Evolutionary conservation across 768 basidiomycete species (phyloP), one percentile per base, ranked within the genome.

Genomic region (Leccinum aurantiacum): DNA sequence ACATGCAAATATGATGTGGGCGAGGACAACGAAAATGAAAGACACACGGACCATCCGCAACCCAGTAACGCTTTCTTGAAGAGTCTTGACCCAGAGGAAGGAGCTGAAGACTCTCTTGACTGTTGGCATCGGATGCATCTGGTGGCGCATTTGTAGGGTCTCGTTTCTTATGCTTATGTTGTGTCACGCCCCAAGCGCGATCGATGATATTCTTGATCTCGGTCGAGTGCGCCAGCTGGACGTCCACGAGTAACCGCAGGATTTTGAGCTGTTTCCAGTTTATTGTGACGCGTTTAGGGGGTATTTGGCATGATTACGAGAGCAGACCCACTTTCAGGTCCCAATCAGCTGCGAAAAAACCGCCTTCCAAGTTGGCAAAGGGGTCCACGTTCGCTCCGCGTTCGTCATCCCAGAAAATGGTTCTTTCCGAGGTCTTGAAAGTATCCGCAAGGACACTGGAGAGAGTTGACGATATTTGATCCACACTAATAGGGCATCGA

Each of bases 151-250:
- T 77, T 17, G 82, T 73, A 22, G 81, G 77, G 58, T 90, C 86
- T 59, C 84, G 85, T 77, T 91, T 93, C 82, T 92, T 91, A 74
- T 91, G 88, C 68, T 92, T 91, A 71, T 87, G 86, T 64, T 90
- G 89, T 57, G 83, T 82, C 69, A 91, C 89, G 69, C 90, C 91
- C 90, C 92, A 92, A 53, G 91, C 90, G 71, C 84, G 85, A 81
- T 93, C 91, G 72, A 93, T 88, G 54, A 78, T 77, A 54, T 75
- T 78, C 75, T 91, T 90, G 70, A 93, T 82, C 56, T 87, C 85
- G 33, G 78, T 71, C 62, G 84, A 83, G 69, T 93, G 88, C 50
- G 78, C 76, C 3, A 95, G 82, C 69, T 93, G 92, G 68, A 93
- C 77, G 73, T 95, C 93, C 63, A 94, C 90, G 24, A 95, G 82